These are phyloP conservation scores for Pythium aquatile DNA, from an alignment of 352 stramenopile species.

Conservation along the genomic window DNA sequence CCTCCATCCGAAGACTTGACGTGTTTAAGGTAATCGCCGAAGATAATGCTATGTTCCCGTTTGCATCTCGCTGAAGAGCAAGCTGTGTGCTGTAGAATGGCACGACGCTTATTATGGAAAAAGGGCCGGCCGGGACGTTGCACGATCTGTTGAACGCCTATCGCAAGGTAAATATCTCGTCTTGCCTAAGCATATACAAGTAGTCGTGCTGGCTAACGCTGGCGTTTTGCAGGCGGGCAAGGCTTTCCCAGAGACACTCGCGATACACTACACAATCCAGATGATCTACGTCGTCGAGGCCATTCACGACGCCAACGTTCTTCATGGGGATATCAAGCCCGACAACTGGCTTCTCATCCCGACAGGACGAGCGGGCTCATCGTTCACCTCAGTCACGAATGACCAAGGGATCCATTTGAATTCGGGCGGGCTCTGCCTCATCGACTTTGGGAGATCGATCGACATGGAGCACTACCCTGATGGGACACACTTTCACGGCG, in stretches of 20 bases:
- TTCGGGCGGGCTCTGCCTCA: slow-evolving; percentile 61
- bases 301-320: slow-evolving; percentile 56
- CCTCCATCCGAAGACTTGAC: slow-evolving; percentile 48
- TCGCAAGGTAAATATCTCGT: slow-evolving; percentile 1
- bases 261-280: slow-evolving; percentile 73
- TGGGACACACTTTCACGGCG: slow-evolving; percentile 58
- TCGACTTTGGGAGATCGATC: slow-evolving; percentile 85
- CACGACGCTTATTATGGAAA: slow-evolving; percentile 73
- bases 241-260: slow-evolving; percentile 66
- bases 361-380: slow-evolving; percentile 21
- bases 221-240: slow-evolving; percentile 33
- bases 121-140: slow-evolving; percentile 60
- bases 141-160: slow-evolving; percentile 81
- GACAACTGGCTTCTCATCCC: slow-evolving; percentile 82
- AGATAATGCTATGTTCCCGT: too few relatives aligned
- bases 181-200: neutral
- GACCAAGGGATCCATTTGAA: slow-evolving; percentile 3
- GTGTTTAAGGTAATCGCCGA: slow-evolving; percentile 48
- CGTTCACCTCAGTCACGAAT: neutral
- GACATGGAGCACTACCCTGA: slow-evolving; percentile 60
- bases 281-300: slow-evolving; percentile 76
- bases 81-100: slow-evolving; percentile 50
- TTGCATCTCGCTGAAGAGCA: neutral
- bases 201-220: neutral
- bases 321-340: slow-evolving; percentile 86